Percentiles rank a stretch among this genome's conserved stretches.
phyloP scores from a whole-genome alignment of 2,329 filamentous ascomycete species.

The Cryphonectria carpinicola region DNA sequence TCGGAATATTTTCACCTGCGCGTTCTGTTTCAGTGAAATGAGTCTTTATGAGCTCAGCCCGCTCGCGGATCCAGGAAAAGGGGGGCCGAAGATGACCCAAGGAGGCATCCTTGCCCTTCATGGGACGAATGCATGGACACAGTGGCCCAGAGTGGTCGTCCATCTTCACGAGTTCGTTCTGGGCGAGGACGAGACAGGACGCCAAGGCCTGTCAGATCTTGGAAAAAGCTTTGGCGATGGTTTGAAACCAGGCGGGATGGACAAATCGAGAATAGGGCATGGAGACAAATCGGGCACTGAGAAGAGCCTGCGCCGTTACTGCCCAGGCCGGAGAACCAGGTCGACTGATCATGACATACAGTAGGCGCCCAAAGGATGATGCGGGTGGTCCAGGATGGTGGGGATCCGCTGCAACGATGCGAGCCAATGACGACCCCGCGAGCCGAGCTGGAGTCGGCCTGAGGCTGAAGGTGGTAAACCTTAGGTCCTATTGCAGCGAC shows the following conservation, averaged over 20 bases:
- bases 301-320: background rate
- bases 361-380: background rate
- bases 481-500: background rate
- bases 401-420: background rate
- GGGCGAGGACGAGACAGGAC: background rate
- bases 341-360: background rate
- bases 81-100: background rate
- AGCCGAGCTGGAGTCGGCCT: background rate
- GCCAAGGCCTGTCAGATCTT: conserved; percentile 1
- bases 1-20: conserved; percentile 20
- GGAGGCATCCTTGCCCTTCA: background rate
- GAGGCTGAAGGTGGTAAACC: conserved; percentile 6
- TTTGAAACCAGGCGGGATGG: background rate
- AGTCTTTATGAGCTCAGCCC: conserved; percentile 10
- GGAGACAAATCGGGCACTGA: background rate
- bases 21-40: conserved; percentile 24
- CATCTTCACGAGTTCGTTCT: background rate
- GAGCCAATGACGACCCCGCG: background rate
- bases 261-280: background rate
- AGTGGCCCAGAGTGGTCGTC: background rate
- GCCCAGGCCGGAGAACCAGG: background rate
- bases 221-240: background rate
- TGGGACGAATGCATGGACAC: background rate
- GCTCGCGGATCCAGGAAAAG: background rate
- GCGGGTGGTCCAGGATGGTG: background rate